Conservation (phyloP, 352 stramenopile species). For the Bremia lactucae region DNA sequence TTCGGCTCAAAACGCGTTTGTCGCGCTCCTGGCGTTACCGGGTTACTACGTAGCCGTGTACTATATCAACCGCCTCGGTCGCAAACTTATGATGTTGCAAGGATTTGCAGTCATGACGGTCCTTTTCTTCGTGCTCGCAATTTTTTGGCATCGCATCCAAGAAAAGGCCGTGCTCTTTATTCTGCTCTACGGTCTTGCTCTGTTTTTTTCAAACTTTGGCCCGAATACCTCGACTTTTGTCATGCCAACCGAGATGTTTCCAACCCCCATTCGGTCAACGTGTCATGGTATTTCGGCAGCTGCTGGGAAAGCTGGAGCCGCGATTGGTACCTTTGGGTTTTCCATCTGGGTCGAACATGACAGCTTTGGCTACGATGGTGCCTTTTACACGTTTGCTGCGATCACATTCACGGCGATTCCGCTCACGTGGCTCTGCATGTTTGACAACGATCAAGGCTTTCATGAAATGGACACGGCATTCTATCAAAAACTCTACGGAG, state of each 20-base stretch:
- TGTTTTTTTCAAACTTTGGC: constrained; percentile 84
- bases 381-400: constrained; percentile 51
- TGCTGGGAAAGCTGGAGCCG: constrained; percentile 78
- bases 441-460: constrained; percentile 46
- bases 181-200: constrained; percentile 56
- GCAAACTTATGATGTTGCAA: constrained; percentile 62
- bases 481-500: constrained; percentile 22
- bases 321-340: constrained; percentile 55
- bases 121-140: constrained; percentile 48
- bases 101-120: constrained; percentile 63
- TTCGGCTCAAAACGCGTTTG: constrained; percentile 46
- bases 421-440: constrained; percentile 53
- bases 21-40: constrained; percentile 52
- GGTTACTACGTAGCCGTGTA: constrained; percentile 78
- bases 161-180: constrained; percentile 49
- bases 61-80: constrained; percentile 59
- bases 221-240: constrained; percentile 85
- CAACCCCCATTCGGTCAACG: constrained; percentile 75
- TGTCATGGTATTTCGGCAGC: constrained; percentile 85
- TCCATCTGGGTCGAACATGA: constrained; percentile 51
- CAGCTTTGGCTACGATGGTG: constrained; percentile 42
- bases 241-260: constrained; percentile 81
- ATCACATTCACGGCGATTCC: constrained; percentile 46
- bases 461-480: constrained; percentile 55
- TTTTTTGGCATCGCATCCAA: constrained; percentile 50